phyloP scores from a whole-genome alignment of 805 yeast species.

The Saccharomycopsis sp. region DNA sequence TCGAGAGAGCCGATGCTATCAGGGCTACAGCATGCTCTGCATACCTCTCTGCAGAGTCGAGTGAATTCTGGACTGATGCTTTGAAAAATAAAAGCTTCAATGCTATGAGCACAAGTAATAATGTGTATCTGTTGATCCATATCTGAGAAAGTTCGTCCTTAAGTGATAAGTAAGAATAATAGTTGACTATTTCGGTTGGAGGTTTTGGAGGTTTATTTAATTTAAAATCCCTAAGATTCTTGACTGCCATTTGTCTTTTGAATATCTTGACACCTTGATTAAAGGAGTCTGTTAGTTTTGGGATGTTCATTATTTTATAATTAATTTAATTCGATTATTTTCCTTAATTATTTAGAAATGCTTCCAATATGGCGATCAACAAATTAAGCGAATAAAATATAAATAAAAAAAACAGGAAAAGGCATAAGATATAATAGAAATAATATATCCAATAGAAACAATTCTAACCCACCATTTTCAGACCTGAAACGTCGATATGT shows the following conservation, averaged over 20 bases:
- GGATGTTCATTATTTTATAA: neutral
- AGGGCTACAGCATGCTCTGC: constrained; percentile 41
- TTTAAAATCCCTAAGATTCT: neutral
- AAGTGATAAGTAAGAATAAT: constrained; percentile 39
- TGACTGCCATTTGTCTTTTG: neutral
- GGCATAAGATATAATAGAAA: neutral
- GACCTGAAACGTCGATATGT: neutral
- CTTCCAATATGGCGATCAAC: neutral
- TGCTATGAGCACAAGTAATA: constrained; percentile 47
- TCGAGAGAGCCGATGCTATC: constrained; percentile 34
- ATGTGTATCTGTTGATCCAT: constrained; percentile 60
- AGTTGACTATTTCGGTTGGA: neutral
- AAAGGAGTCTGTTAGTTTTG: neutral
- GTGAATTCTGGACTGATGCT: constrained; percentile 36
- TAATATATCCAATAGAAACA: too few species aligned
- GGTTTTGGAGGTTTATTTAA: neutral
- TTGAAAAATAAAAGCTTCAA: constrained; percentile 57
- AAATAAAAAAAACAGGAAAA: neutral
- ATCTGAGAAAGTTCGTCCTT: constrained; percentile 54
- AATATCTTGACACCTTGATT: neutral
- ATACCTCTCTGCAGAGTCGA: constrained; percentile 35
- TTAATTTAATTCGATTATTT: neutral
- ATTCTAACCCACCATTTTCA: neutral
- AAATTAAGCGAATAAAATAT: neutral
- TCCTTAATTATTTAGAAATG: neutral